These are phyloP conservation scores for Colletotrichum coccodes DNA, from an alignment of 2,329 filamentous ascomycete species.

Conservation along the genomic window DNA sequence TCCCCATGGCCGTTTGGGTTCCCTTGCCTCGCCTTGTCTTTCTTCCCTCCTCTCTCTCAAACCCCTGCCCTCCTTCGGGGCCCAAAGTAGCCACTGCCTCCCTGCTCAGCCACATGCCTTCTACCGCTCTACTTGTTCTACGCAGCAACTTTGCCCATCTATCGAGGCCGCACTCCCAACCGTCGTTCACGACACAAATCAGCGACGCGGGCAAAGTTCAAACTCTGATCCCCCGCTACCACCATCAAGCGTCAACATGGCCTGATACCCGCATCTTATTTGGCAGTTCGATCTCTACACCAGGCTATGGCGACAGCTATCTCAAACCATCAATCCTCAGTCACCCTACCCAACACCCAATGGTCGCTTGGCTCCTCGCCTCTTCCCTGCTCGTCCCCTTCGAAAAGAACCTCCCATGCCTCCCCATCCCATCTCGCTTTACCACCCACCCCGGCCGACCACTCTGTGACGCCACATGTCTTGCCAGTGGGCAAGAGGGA, in stretches of 20 bases:
- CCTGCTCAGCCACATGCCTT: slow-evolving; percentile 26
- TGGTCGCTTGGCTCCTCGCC: neutral
- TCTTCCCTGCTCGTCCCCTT: neutral
- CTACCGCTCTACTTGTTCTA: neutral
- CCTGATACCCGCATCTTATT: slow-evolving; percentile 30
- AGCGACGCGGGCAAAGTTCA: slow-evolving; percentile 8
- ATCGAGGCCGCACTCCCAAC: slow-evolving; percentile 10
- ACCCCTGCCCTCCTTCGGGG: neutral
- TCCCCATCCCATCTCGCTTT: neutral
- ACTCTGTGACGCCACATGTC: slow-evolving; percentile 30
- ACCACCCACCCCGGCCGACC: neutral
- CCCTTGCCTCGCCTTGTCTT: neutral
- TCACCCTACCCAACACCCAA: slow-evolving; percentile 9
- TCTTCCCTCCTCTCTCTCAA: neutral
- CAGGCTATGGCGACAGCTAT: slow-evolving; percentile 26
- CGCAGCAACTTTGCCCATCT: slow-evolving; percentile 30
- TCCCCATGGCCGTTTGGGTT: no score
- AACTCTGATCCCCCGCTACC: slow-evolving; percentile 16
- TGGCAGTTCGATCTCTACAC: slow-evolving; percentile 29
- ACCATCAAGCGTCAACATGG: slow-evolving; percentile 15
- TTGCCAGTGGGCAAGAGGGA: slow-evolving; percentile 16
- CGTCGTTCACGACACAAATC: slow-evolving; percentile 23
- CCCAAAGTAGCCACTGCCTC: neutral
- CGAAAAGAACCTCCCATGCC: neutral
- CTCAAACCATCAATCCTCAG: slow-evolving; percentile 23